phyloP scores from a whole-genome alignment of 2,329 filamentous ascomycete genomes.

The Apiospora hydei region DNA sequence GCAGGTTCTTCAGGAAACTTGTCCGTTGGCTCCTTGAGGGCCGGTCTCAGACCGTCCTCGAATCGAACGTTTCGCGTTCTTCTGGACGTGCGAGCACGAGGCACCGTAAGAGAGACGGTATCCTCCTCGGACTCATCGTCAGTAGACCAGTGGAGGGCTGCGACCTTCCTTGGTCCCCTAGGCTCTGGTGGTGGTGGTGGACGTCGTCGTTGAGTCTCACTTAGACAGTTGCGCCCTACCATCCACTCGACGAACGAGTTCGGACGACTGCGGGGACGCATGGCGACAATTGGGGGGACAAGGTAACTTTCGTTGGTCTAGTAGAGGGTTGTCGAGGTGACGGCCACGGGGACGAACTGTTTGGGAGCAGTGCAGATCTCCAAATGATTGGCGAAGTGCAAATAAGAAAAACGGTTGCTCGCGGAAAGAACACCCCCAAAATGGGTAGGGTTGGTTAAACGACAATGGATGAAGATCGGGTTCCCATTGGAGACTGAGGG shows the following conservation, averaged over 20 bases:
- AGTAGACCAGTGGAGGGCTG: conserved; percentile 54
- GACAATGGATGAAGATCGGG: not conserved
- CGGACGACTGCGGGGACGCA: conserved; percentile 43
- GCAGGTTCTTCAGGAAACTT: conserved; percentile 21
- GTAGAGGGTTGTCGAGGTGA: not conserved
- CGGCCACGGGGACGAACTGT: not conserved
- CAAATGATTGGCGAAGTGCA: not conserved
- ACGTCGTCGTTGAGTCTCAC: conserved; percentile 20
- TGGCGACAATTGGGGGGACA: not conserved
- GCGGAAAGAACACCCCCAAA: not conserved
- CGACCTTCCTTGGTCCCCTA: conserved; percentile 31
- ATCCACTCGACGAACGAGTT: conserved; percentile 50
- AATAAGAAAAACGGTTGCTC: not conserved
- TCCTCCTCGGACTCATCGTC: conserved; percentile 61
- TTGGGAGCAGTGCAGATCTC: not conserved
- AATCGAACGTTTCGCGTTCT: conserved; percentile 32
- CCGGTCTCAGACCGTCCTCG: conserved; percentile 43
- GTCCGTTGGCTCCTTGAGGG: conserved; percentile 44
- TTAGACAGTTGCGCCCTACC: conserved; percentile 45
- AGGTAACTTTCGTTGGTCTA: not conserved
- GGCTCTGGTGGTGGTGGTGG: not conserved
- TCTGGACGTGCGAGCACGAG: conserved; percentile 42
- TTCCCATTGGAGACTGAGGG: too few relatives aligned
- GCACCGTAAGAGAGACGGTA: conserved; percentile 56
- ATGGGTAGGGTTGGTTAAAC: not conserved